A percentile compares a stretch with the other conserved stretches of the same genome.
These are phyloP conservation scores for Phyllosticta citrichinensis DNA, from an alignment of 2,329 filamentous ascomycete genomes.

Conservation along the genomic window DNA sequence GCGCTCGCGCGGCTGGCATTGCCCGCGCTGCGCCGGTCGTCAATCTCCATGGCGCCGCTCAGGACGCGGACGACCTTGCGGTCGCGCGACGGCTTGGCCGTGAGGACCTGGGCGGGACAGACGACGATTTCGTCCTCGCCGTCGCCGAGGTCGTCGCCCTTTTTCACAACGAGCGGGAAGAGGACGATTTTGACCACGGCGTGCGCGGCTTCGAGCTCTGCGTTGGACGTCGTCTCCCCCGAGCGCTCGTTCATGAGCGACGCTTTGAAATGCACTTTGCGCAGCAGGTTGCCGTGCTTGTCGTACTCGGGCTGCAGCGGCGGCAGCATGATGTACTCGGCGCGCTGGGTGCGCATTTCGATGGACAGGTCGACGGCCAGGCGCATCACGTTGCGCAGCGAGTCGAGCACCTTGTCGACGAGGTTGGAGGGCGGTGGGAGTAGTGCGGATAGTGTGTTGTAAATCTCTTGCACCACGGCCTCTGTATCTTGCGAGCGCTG, in stretches of 20 bases:
- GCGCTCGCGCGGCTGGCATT: background rate
- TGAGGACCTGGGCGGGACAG: slow-evolving; percentile 85
- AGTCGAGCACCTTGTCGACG: slow-evolving; percentile 70
- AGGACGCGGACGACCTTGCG: slow-evolving; percentile 42
- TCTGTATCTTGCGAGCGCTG: slow-evolving; percentile 87
- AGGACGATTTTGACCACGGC: slow-evolving; percentile 84
- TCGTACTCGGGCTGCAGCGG: slow-evolving; percentile 93
- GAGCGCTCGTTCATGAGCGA: slow-evolving; percentile 90
- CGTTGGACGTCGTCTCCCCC: slow-evolving; percentile 59
- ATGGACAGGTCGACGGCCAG: slow-evolving; percentile 84
- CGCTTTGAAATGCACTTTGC: slow-evolving; percentile 85
- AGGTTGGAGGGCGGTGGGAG: slow-evolving; percentile 77
- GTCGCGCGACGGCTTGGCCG: slow-evolving; percentile 43
- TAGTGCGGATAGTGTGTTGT: slow-evolving; percentile 71
- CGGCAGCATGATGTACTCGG: slow-evolving; percentile 97
- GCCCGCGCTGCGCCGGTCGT: slow-evolving; percentile 10
- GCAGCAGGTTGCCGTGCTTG: slow-evolving; percentile 76
- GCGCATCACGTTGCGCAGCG: slow-evolving; percentile 76
- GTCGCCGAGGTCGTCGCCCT: slow-evolving; percentile 74
- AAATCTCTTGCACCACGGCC: slow-evolving; percentile 86
- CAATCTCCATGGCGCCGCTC: slow-evolving; percentile 41
- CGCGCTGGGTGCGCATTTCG: slow-evolving; percentile 93
- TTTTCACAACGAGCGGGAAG: slow-evolving; percentile 93
- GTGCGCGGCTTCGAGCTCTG: slow-evolving; percentile 65
- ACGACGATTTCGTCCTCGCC: slow-evolving; percentile 94